phyloP scores from a whole-genome alignment of 208 protist species.

The Leptomonas seymouri region DNA sequence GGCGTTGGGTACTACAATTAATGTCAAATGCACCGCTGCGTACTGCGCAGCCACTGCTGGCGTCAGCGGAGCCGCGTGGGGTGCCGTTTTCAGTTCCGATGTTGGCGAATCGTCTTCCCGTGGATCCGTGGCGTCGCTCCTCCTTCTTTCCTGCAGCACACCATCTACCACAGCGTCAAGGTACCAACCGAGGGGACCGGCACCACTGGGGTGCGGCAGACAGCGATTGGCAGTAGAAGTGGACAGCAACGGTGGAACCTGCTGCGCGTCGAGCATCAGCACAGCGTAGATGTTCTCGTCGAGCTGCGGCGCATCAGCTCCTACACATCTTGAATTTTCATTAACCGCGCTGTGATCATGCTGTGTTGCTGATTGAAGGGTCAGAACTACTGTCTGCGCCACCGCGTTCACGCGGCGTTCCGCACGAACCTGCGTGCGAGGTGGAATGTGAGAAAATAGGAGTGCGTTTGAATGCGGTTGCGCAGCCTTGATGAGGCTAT shows the following conservation, averaged over 20 bases:
- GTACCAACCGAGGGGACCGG: constrained; percentile 29
- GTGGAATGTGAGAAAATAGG: constrained; percentile 8
- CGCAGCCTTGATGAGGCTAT: constrained; percentile 4
- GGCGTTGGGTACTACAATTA: constrained; percentile 26
- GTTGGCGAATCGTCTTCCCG: background rate
- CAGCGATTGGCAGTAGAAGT: constrained; percentile 21
- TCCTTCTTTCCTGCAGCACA: background rate
- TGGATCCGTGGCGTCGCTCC: background rate
- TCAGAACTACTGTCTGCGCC: constrained; percentile 27
- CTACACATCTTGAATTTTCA: background rate
- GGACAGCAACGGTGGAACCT: constrained; percentile 28
- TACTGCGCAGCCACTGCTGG: background rate
- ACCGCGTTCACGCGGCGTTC: constrained; percentile 25
- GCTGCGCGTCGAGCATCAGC: constrained; percentile 31
- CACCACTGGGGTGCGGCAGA: constrained; percentile 25
- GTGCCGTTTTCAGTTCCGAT: background rate
- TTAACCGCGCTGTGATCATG: background rate
- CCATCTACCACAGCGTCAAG: constrained; percentile 29
- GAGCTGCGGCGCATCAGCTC: background rate
- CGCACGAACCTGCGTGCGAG: constrained; percentile 3
- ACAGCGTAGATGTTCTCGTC: constrained; percentile 12
- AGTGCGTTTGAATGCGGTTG: background rate
- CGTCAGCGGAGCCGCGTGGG: background rate
- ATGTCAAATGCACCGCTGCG: constrained; percentile 13
- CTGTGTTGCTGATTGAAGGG: background rate